Conservation (phyloP, 768 basidiomycete species). For the Infundibulicybe gibba region DNA sequence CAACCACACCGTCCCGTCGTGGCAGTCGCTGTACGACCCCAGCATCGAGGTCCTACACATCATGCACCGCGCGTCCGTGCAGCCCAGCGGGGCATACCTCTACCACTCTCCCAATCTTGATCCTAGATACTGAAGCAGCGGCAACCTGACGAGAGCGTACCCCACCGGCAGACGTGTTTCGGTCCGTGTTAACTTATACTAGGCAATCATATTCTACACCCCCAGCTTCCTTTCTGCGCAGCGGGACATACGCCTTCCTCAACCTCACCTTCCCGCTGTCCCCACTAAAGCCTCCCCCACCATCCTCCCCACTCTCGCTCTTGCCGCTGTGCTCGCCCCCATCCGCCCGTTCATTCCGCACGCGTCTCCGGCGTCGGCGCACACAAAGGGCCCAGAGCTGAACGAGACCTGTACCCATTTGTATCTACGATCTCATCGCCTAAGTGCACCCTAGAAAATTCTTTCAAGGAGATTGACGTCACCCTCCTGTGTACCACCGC, state of each 20-base stretch:
- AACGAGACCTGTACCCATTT: too few species aligned
- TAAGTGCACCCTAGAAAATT: constrained; percentile 84
- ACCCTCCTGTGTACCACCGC: constrained; percentile 96
- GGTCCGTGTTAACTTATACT: constrained; percentile 45
- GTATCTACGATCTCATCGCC: constrained; percentile 88
- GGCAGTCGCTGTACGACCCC: constrained; percentile 53
- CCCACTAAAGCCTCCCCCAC: constrained; percentile 4
- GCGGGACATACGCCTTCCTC: constrained; percentile 47
- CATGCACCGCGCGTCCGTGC: constrained; percentile 35
- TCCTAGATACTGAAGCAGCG: not conserved
- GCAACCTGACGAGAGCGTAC: not conserved
- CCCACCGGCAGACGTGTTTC: constrained; percentile 38
- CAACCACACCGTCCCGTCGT: too few species aligned
- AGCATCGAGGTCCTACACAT: constrained; percentile 40
- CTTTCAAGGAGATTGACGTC: constrained; percentile 98
- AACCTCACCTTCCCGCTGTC: constrained; percentile 47
- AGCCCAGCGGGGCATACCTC: too few species aligned
- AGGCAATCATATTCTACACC: too few species aligned
- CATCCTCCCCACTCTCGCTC: too few species aligned
- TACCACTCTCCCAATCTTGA: constrained; percentile 24
- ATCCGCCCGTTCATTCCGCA: too few species aligned
- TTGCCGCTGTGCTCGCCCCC: too few species aligned
- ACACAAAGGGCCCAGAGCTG: too few species aligned
- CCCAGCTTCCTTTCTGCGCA: constrained; percentile 49
- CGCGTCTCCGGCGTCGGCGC: too few species aligned